phyloP scores from a whole-genome alignment of 306 rosid species.

The Rosa lucieae region DNA sequence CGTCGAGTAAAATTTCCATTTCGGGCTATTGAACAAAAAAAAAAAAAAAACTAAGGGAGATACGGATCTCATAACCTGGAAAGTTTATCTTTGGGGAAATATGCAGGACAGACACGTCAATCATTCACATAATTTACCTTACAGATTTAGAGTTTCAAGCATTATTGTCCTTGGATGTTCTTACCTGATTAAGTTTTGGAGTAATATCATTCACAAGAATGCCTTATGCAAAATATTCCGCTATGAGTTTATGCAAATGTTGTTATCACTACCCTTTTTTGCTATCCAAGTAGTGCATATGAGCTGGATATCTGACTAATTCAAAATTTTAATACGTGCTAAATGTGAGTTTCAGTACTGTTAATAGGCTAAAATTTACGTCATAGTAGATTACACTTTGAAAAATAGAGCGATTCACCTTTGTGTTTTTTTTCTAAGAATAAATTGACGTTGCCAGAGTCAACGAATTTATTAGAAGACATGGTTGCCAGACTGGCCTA shows the following conservation, averaged over 20 bases:
- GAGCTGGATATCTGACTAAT: neutral
- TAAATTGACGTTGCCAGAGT: neutral
- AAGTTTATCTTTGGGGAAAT: too few species aligned
- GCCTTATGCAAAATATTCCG: neutral
- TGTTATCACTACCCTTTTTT: neutral
- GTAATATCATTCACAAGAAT: neutral
- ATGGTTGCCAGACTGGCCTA: neutral
- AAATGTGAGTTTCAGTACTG: neutral
- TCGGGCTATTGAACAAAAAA: neutral
- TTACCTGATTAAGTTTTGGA: neutral
- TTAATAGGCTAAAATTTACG: neutral
- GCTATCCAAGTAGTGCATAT: neutral
- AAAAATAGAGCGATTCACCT: fast-evolving
- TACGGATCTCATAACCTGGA: too few species aligned
- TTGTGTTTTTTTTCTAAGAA: neutral
- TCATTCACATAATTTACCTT: neutral
- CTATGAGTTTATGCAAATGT: neutral
- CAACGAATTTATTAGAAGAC: neutral
- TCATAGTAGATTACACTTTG: neutral
- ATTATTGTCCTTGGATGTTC: neutral
- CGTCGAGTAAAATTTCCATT: neutral
- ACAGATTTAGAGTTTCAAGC: neutral
- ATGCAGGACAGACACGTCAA: too few species aligned
- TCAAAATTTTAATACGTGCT: neutral
- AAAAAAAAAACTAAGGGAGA: neutral